A percentile compares a stretch with the other conserved stretches of the same genome.
Conservation (phyloP, 306 rosid species). For the Adenanthera pavonina region DNA sequence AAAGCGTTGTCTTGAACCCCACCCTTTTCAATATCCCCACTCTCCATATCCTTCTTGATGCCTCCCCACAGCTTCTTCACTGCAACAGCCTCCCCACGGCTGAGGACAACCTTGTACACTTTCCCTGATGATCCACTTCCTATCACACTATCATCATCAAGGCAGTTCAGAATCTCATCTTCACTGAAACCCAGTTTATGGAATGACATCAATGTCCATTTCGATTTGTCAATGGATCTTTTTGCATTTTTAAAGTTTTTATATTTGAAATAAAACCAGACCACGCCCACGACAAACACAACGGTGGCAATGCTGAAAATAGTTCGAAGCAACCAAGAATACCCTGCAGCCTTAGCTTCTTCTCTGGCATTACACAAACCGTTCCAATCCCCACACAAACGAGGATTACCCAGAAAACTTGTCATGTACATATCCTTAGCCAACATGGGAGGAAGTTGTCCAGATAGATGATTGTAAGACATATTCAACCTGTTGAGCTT, state of each 20-base stretch:
- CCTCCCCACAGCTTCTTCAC: conserved; percentile 86
- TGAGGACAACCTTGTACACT: conserved; percentile 84
- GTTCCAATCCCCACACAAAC: conserved; percentile 66
- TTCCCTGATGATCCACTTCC: conserved; percentile 90
- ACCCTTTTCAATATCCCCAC: conserved; percentile 64
- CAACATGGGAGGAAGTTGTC: conserved; percentile 74
- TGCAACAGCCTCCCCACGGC: conserved; percentile 74
- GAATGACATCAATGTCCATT: conserved; percentile 93
- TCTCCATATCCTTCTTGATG: conserved; percentile 41
- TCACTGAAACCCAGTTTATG: conserved; percentile 91
- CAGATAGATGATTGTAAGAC: conserved; percentile 69
- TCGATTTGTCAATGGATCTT: conserved; percentile 65
- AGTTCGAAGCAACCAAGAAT: conserved; percentile 67
- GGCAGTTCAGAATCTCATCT: conserved; percentile 83
- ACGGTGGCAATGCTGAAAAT: conserved; percentile 61
- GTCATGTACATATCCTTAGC: conserved; percentile 61
- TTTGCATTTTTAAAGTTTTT: conserved; percentile 54
- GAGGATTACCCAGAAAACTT: conserved; percentile 88
- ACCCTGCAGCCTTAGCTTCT: conserved; percentile 44
- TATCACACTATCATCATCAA: conserved; percentile 84
- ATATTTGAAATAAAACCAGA: conserved; percentile 78
- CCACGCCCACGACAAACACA: conserved; percentile 68
- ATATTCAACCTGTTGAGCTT: conserved; percentile 81
- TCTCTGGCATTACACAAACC: conserved; percentile 55
- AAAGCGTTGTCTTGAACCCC: conserved; percentile 62